Evolutionary conservation across 768 basidiomycete genomes (phyloP).

Genomic region (Cystobasidium onofrii): DNA sequence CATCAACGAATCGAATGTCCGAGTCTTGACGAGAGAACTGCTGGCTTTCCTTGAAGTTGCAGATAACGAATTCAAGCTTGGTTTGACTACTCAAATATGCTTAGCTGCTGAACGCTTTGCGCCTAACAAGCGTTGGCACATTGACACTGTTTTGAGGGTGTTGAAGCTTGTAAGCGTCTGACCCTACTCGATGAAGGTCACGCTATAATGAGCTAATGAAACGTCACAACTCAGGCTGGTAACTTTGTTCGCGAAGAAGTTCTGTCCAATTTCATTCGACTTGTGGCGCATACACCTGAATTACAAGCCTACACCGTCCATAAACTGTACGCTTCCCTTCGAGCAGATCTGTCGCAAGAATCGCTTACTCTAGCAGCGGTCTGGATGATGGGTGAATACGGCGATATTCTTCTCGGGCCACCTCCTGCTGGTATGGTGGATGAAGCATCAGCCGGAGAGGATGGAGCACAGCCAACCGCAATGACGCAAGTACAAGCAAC

Average conservation of each 20-base stretch:
- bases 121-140: conserved; percentile 98
- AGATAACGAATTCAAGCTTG: conserved; percentile 96
- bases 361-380: conserved; percentile 84
- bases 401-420: conserved; percentile 66
- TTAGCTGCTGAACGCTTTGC: conserved; percentile 92
- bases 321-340: conserved; percentile 76
- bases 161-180: conserved; percentile 66
- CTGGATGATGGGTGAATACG: conserved; percentile 96
- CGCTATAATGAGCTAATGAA: conserved; percentile 8
- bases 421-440: conserved; percentile 53
- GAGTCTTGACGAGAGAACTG: conserved; percentile 81
- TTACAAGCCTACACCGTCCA: conserved; percentile 91
- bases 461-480: conserved; percentile 52
- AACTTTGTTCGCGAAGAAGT: conserved; percentile 97
- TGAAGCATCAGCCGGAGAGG: conserved; percentile 61
- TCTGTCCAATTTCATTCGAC: conserved; percentile 83
- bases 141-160: conserved; percentile 88
- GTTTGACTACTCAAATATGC: conserved; percentile 94
- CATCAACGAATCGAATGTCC: conserved; percentile 88
- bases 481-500: conserved; percentile 60
- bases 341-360: conserved; percentile 88
- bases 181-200: not conserved
- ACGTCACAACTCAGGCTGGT: conserved; percentile 60
- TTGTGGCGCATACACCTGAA: conserved; percentile 94
- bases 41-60: conserved; percentile 95